phyloP scores from a whole-genome alignment of 768 basidiomycete species.

The Lyophyllum semitale region DNA sequence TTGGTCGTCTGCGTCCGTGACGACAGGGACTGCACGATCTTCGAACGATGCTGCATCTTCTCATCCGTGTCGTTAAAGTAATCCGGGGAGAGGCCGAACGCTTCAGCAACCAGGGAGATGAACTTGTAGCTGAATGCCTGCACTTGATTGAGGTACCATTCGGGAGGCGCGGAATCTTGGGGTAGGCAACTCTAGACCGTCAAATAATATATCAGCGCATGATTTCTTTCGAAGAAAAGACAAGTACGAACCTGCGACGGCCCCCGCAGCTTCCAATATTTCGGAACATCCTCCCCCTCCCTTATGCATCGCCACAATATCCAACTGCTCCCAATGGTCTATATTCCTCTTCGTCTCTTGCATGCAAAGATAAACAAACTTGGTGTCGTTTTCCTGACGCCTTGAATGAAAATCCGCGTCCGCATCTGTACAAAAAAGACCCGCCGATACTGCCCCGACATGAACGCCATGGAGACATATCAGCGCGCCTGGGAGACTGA shows the following conservation, averaged over 20 bases:
- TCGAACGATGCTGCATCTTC: conserved; percentile 73
- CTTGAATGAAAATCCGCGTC: no score
- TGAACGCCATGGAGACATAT: no score
- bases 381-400: no score
- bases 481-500: no score
- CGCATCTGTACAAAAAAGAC: no score
- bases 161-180: conserved; percentile 68
- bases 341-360: no score
- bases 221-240: background rate
- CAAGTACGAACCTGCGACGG: conserved; percentile 57
- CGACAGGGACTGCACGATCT: conserved; percentile 75
- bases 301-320: conserved; percentile 71
- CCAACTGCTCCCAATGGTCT: conserved; percentile 81
- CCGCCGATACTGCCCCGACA: no score
- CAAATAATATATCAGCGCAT: conserved; percentile 27
- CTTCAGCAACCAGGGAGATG: conserved; percentile 63
- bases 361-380: no score
- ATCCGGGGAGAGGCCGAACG: conserved; percentile 65
- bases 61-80: conserved; percentile 64
- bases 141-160: conserved; percentile 62
- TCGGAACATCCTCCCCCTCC: conserved; percentile 54
- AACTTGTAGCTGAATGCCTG: conserved; percentile 63
- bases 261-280: conserved; percentile 74
- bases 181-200: conserved; percentile 78
- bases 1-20: conserved; percentile 50